Evolutionary conservation across 1,284 basidiomycete genomes (phyloP), one percentile per base, ranked within the genome.

Genomic region (Rhodotorula sp.): DNA sequence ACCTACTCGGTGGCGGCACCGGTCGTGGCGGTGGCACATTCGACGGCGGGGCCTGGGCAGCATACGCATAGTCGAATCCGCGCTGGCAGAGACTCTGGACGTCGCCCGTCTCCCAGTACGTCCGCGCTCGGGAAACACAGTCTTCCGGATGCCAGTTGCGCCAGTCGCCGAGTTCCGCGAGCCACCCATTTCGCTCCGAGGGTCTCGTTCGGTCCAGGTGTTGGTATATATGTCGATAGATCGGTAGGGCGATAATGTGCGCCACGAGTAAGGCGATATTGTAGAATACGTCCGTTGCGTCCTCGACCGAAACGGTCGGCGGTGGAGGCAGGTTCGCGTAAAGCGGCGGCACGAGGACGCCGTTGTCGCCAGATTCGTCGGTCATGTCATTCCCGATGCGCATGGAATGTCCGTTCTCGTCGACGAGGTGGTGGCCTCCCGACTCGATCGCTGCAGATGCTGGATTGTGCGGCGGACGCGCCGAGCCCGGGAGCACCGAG

Each of bases 51-150:
- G 14, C 52, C 52, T 23, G 23, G 6, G n/a, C n/a, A 23, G 16
- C 28, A 26, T 55, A 55, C 19, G 64, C 54, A n/a, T 47, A 43
- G n/a, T 68, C 60, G 26, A 71, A 49, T 7, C 72, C 74, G 8
- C 3, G 15, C 5, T 55, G 47, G 52, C 74, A 73, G 7, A 72
- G 26, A 5, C 34, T 60, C 7, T 34, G 16, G 5, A 76, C 43
- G 6, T 62, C 62, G 15, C 74, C 74, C 3, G 74, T 69, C 4
- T 48, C 45, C 74, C 74, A 76, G 62, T 62, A 76, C 38, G 48
- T 19, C 31, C 34, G 58, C 12, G 62, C 47, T 5, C 52, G 34
- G 47, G 50, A n/a, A 16, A 65, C 60, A 18, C 59, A 63, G 15
- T 63, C 50, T 3, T 8, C 18, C 7, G 67, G 69, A 15, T 52